Base-by-base conservation (phyloP, 768 basidiomycete genomes). In the Cystofilobasidium capitatum region DNA sequence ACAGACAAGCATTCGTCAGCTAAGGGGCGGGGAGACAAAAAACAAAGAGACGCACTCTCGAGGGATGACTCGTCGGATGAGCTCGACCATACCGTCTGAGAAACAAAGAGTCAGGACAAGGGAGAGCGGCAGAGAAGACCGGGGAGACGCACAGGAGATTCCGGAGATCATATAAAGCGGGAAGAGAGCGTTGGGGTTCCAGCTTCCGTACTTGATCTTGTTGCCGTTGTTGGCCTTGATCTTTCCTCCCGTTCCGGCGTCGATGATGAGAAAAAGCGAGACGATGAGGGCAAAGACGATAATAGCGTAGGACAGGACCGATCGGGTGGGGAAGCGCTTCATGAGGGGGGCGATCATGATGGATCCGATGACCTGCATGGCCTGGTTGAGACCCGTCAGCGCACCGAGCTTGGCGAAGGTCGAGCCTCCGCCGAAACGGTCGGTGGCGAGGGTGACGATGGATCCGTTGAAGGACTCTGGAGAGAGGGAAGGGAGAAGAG, bases 21-120 rank as follows among this genome's bases (percentile, higher is more conserved):
- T n/a, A 51, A 58, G 44, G 26, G 51, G 20, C 8, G 39, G 14
- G 57, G 3, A 1, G 20, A 4, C n/a, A 13, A 42, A 7, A 55
- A 37, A 31, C 24, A n/a, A 40, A 16, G 10, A 36, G 36, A 67
- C 64, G 40, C 70, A 67, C 39, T 71, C 65, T 36, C 70, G 57
- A 3, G 69, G 71, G 31, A 76, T 75, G 69, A 75, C 72, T 36
- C 75, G 64, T 31, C 75, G 70, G 49, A 74, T 74, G 22, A 75
- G 68, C 62, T 75, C 75, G n/a, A 76, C 73, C 73, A 74, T 75
- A 31, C 75, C 75, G 64, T 47, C 13, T 29, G 16, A 5, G 54
- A 33, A 26, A 31, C 24, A 55, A 31, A 33, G 24, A 24, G 10
- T 51, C 17, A 12, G 12, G n/a, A 13, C 12, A 12, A 24, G 6